Percentiles rank a stretch among this genome's conserved stretches.
These are phyloP conservation scores for Cynanchum wilfordii DNA, from an alignment of 257 asterid species.

Conservation along the genomic window DNA sequence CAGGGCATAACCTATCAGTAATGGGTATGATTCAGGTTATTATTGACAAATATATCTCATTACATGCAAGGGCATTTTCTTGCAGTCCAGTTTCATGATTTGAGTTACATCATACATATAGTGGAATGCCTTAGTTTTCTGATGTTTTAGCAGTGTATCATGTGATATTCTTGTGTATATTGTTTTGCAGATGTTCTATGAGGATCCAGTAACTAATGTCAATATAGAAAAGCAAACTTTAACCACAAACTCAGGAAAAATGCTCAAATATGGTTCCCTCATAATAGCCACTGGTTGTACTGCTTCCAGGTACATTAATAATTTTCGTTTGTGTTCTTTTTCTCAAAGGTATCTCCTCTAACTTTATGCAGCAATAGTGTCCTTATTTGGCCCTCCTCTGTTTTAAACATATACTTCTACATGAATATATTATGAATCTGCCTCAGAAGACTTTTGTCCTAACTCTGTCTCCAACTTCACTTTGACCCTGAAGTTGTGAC, in stretches of 20 bases:
- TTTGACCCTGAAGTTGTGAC: not conserved
- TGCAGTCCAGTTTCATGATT: not conserved
- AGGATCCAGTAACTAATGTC: conserved; percentile 43
- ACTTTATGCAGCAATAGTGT: not conserved
- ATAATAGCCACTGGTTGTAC: conserved; percentile 46
- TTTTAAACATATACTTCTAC: not conserved
- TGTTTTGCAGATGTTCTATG: conserved; percentile 32
- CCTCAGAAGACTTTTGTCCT: not conserved
- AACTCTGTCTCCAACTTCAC: not conserved
- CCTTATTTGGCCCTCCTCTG: not conserved
- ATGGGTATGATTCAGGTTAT: not conserved
- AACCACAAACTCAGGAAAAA: conserved; percentile 41
- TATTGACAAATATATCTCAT: not conserved
- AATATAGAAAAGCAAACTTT: conserved; percentile 41
- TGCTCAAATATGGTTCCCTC: conserved; percentile 47
- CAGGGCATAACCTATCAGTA: not conserved
- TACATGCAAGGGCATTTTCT: not conserved
- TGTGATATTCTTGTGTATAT: not conserved
- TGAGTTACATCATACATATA: not conserved
- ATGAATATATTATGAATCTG: not conserved
- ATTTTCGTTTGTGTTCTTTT: not conserved
- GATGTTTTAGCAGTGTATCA: not conserved
- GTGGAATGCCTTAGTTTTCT: not conserved
- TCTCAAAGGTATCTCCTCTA: not conserved
- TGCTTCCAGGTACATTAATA: conserved; percentile 30